Conservation (phyloP, 1,139 yeast species). For the Zygotorulaspora mrakii region DNA sequence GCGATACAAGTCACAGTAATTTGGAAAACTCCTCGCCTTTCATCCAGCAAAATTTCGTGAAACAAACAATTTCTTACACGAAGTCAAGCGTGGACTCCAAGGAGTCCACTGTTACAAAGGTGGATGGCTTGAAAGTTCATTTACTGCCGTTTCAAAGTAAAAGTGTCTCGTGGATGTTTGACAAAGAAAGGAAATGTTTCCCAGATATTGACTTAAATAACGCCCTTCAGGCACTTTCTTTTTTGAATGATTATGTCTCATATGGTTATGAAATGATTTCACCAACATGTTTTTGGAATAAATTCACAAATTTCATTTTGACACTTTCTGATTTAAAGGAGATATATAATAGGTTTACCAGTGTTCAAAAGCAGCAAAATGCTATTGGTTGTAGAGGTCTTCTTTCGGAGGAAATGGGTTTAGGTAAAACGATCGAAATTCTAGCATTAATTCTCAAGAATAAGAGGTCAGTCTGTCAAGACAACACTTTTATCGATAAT, state of each 20-base stretch:
- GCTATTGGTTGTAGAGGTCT: constrained; percentile 57
- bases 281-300: constrained; percentile 29
- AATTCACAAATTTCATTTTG: constrained; percentile 32
- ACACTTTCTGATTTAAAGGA: constrained; percentile 16
- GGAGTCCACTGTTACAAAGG: background rate
- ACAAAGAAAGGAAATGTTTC: constrained; percentile 22
- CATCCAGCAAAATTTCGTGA: constrained; percentile 28
- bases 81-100: constrained; percentile 12
- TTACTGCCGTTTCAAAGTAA: constrained; percentile 34
- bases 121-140: constrained; percentile 17
- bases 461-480: constrained; percentile 41
- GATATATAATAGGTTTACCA: constrained; percentile 14
- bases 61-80: constrained; percentile 25
- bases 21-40: constrained; percentile 12
- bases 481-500: constrained; percentile 11
- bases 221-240: constrained; percentile 13
- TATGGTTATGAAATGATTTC: constrained; percentile 28
- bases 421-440: constrained; percentile 89
- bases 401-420: constrained; percentile 92
- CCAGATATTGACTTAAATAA: background rate
- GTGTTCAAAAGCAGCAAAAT: constrained; percentile 3
- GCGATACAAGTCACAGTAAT: background rate
- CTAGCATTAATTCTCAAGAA: constrained; percentile 61
- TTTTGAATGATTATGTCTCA: constrained; percentile 29
- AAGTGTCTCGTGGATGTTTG: constrained; percentile 35